Conservation (phyloP, 2,329 filamentous ascomycete species). For the Didymella pomorum region DNA sequence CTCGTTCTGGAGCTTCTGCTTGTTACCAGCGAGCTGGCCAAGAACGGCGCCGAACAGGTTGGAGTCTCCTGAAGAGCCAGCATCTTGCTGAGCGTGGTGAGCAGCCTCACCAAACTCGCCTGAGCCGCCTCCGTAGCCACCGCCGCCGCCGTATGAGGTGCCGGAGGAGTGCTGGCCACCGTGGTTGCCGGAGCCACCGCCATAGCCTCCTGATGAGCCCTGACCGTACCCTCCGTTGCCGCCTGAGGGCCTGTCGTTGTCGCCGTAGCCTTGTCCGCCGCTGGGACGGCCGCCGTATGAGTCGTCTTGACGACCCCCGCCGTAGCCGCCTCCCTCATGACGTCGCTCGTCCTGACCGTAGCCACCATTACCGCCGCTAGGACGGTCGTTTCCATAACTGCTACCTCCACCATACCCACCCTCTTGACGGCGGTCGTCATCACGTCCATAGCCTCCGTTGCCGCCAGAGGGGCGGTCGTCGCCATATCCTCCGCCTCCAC, state of each 20-base stretch:
- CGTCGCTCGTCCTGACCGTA: constrained; percentile 29
- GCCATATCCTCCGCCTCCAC: constrained; percentile 24
- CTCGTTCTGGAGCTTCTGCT: constrained; percentile 59
- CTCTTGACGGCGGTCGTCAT: too few species aligned
- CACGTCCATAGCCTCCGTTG: constrained; percentile 21
- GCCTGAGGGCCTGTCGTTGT: constrained; percentile 35
- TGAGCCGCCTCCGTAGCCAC: constrained; percentile 50
- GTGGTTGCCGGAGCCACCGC: constrained; percentile 32
- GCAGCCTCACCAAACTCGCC: constrained; percentile 64
- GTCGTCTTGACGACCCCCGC: constrained; percentile 23
- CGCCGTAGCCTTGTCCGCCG: constrained; percentile 21
- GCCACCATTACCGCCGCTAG: constrained; percentile 25
- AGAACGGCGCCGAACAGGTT: constrained; percentile 66
- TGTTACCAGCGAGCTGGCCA: constrained; percentile 62
- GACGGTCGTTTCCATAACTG: constrained; percentile 19
- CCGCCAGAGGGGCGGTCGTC: constrained; percentile 26
- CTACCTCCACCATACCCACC: constrained; percentile 11
- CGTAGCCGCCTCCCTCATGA: constrained; percentile 25
- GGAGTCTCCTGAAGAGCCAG: constrained; percentile 59
- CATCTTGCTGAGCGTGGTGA: constrained; percentile 63
- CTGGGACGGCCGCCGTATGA: constrained; percentile 24
- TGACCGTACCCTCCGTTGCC: constrained; percentile 22
- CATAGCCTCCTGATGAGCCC: constrained; percentile 27
- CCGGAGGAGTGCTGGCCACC: constrained; percentile 50
- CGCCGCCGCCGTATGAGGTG: constrained; percentile 55